Evolutionary conservation across 1,139 yeast genomes (phyloP).

Genomic region (Meyerozyma athensensis): DNA sequence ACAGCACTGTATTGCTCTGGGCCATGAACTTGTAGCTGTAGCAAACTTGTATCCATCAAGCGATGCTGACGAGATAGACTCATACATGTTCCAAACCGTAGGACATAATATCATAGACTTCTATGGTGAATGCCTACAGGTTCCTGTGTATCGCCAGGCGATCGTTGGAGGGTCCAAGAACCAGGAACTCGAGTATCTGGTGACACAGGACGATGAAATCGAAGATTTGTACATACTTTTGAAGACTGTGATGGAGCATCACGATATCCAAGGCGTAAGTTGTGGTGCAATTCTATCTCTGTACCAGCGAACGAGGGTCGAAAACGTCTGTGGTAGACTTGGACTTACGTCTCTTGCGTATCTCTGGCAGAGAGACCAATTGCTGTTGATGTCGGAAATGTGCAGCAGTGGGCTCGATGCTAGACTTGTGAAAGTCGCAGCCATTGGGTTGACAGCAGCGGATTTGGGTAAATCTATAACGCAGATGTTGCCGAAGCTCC

Average conservation of each 20-base stretch:
- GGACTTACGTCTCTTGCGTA: slow-evolving; percentile 68
- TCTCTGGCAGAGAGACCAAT: slow-evolving; percentile 87
- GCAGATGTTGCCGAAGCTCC: slow-evolving; percentile 56
- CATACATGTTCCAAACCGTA: slow-evolving; percentile 98
- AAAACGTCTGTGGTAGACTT: slow-evolving; percentile 75
- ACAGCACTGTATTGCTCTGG: slow-evolving; percentile 73
- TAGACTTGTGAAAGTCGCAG: slow-evolving; percentile 86
- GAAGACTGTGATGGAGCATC: slow-evolving; percentile 48
- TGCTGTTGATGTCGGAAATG: slow-evolving; percentile 79
- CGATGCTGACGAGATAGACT: slow-evolving; percentile 66
- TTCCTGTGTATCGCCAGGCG: slow-evolving; percentile 73
- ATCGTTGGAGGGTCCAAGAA: slow-evolving; percentile 63
- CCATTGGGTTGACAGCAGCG: slow-evolving; percentile 63
- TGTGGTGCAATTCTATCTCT: slow-evolving; percentile 95
- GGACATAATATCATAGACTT: slow-evolving; percentile 75
- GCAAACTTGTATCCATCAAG: slow-evolving; percentile 75
- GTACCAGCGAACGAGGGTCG: slow-evolving; percentile 90
- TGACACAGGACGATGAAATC: slow-evolving; percentile 73
- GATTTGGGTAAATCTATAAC: slow-evolving; percentile 69
- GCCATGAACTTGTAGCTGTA: slow-evolving; percentile 79
- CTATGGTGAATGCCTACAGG: slow-evolving; percentile 66
- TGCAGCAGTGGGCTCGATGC: slow-evolving; percentile 72
- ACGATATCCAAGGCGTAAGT: slow-evolving; percentile 79
- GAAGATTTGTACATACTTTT: slow-evolving; percentile 68
- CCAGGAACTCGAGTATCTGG: slow-evolving; percentile 61